These are phyloP conservation scores for Leccinum boreale DNA, from an alignment of 768 basidiomycete species.

Conservation along the genomic window DNA sequence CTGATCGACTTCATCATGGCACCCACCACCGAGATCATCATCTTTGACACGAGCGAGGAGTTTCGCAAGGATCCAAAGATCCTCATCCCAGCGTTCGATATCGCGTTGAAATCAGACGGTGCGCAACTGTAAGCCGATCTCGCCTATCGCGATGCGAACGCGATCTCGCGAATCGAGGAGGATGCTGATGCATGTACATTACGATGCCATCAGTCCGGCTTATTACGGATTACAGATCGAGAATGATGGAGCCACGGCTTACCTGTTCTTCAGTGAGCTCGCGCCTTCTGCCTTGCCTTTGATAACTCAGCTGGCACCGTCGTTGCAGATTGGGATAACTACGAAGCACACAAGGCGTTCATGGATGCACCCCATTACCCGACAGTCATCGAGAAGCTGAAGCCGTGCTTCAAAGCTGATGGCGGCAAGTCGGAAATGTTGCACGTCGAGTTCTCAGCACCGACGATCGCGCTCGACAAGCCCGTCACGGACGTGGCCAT, in stretches of 20 bases:
- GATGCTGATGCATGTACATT: background rate
- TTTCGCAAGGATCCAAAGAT: background rate
- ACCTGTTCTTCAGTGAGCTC: constrained; percentile 16
- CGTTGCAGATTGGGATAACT: constrained; percentile 25
- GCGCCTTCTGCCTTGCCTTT: background rate
- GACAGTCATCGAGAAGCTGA: constrained; percentile 1
- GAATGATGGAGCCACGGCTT: constrained; percentile 11
- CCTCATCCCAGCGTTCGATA: background rate
- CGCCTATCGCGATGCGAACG: background rate
- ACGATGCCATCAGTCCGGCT: background rate
- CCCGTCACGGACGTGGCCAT: constrained; percentile 25
- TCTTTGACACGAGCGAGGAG: background rate
- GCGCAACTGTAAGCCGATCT: background rate
- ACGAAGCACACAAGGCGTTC: constrained; percentile 18
- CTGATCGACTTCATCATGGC: background rate
- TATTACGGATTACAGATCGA: constrained; percentile 17
- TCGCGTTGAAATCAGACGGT: background rate
- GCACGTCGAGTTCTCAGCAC: constrained; percentile 21
- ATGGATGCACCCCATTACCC: constrained; percentile 4
- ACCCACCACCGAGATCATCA: background rate
- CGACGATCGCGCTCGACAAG: constrained; percentile 11
- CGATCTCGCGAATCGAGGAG: background rate
- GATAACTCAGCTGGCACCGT: background rate
- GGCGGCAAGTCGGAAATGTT: constrained; percentile 10
- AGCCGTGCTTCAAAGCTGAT: background rate